Base-by-base conservation (phyloP, 1,284 basidiomycete genomes). In the Albatrellus sp. region DNA sequence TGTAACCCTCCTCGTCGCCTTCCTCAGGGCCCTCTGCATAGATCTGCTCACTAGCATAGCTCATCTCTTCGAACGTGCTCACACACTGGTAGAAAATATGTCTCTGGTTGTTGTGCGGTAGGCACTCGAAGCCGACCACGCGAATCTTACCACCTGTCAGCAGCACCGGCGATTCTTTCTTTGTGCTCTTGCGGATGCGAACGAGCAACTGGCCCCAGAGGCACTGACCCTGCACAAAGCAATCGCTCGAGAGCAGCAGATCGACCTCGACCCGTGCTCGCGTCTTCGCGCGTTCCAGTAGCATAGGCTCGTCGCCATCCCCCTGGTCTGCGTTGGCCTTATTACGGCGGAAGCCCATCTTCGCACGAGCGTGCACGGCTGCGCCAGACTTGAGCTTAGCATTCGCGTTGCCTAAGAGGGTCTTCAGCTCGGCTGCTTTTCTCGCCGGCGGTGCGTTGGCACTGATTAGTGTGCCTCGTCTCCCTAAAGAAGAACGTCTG, bases 21-120 rank as follows among this genome's bases (percentile, higher is more conserved):
- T 52, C 39, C 9, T 52, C 82, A 0, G 73, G 64, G 1, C 61
- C 58, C 12, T 75, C 70, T 44, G 68, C 63, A 60, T 70, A 84
- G 29, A 80, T 61, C 46, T 59, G 59, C 45, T 63, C 58, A 46
- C 70, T 64, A 48, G 57, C 66, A 37, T 60, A 66, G 30, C 72
- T 70, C 44, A 76, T 68, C 1, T 72, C 62, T 5, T 75, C 69
- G 14, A 96, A 68, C 10, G 71, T 63, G 13, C 76, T 69, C 5
- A 83, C 76, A 54, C 79, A 78, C 54, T 91, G 88, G 60, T 90
- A 92, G 64, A 97, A 94, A 14, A 85, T 81, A 59, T 90, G 80
- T n/a, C 84, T 70, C 2, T 75, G 65, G 44, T 75, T 68, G 48
- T 73, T 68, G 33, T 73, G 68, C 0, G 76, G 68, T 41, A 87